Evolutionary conservation across 192 early-diverging fungal genomes (phyloP), one percentile per base, ranked within the genome.

Genomic region (Backusella macrospora): DNA sequence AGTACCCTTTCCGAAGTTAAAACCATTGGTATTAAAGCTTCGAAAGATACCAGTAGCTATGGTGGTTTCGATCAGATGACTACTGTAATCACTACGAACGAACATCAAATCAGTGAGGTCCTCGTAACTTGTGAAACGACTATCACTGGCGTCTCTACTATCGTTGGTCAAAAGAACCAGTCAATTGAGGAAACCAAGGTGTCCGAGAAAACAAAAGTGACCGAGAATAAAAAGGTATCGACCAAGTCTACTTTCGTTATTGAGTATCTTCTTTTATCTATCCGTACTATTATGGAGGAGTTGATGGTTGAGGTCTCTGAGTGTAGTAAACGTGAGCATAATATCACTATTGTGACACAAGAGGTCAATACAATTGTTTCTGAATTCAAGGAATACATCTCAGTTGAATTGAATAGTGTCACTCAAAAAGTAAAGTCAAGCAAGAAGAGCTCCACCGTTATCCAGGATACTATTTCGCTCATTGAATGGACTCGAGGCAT

Each of bases 51-150:
- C 14, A 26, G n/a, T 7, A 62, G 29, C 5, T 45, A 23, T 62
- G 71, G 71, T 47, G 75, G 59, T 21, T 49, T 71, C 15, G 75
- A 76, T 23, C 21, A 71, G 40, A 74, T 74, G 46, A 66, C 38
- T n/a, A 55, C 73, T 12, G 18, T 65, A 0, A 64, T 74, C n/a
- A 43, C 73, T 44, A 38, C 38, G 29, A 9, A 74, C 14, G 73
- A 74, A 8, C 45, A 74, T 14, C 21, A 55, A 13, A 39, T 74
- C 37, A 74, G 62, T 45, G 46, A 74, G 37, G 44, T 34, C 0
- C n/a, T 74, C 15, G 65, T 49, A n/a, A 16, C 9, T 49, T 74
- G 34, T n/a, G 73, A 74, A 40, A 66, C 65, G 16, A 42, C 40
- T 4, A 42, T 26, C 3, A 29, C 67, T 16, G 16, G 42, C 34